Base-by-base conservation (phyloP, 495 filamentous ascomycete genomes). In the Aspergillus kassunensis region DNA sequence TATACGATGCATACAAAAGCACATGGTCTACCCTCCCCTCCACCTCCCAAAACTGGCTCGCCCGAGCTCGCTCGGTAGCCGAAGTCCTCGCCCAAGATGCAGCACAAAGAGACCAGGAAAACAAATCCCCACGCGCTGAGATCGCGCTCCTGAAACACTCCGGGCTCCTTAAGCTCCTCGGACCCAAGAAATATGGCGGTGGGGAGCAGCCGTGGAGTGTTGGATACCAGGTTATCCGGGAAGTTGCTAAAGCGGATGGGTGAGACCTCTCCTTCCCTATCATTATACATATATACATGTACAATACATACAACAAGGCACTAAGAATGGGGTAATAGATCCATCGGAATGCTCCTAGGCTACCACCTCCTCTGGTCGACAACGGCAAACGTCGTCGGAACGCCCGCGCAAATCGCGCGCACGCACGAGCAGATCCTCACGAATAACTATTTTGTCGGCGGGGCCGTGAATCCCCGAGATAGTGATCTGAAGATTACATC, bases 391-490 rank as follows among this genome's bases (percentile, higher is more conserved):
- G 4, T 27, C 24, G 24, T 27, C 9, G 81, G 81, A 1, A 80
- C 71, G 0, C 62, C 71, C 1, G 74, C 80, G 42, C 81, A 84
- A 59, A 66, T 65, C 20, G 77, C 80, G n/a, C 73, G 74, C 12
- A 66, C 66, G 24, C 70, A 80, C 40, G 57, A 77, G 42, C 48
- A 74, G 41, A 81, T 84, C 53, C 74, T 81, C 52, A 51, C 66
- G 33, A 79, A 79, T 56, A 83, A 84, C 61, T 82, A 80, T 64
- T 83, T 80, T 50, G 69, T 85, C 21, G 81, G 81, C 16, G 81
- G 72, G 13, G 81, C 81, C 7, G 81, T 85, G 39, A 85, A 85
- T 60, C 80, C 81, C 10, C 73, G 82, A 11, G 80, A 84, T 56
- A 77, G 62, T 39, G 79, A 85, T 54, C 65, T 80, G 19, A 76